phyloP scores from a whole-genome alignment of 148 eudicot genomes.

The Oxyria digyna region DNA sequence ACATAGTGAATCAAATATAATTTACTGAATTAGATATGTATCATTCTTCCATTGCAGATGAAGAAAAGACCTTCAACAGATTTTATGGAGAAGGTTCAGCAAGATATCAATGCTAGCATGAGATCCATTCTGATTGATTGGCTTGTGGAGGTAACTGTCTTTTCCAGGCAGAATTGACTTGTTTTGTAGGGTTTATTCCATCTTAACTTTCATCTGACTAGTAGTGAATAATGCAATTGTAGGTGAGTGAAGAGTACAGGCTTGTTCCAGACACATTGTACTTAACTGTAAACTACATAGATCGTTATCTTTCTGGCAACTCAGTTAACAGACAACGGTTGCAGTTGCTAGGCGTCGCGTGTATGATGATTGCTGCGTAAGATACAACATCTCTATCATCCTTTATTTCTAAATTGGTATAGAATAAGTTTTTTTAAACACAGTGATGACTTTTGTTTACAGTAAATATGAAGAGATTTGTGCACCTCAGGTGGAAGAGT shows the following conservation, averaged over 20 bases:
- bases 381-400: conserved; percentile 9
- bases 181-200: neutral
- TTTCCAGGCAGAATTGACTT: neutral
- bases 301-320: conserved; percentile 89
- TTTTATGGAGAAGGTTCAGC: conserved; percentile 83
- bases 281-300: conserved; percentile 82
- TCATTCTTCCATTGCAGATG: conserved; percentile 20
- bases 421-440: neutral
- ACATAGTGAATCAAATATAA: neutral
- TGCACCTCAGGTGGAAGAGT: conserved; percentile 98
- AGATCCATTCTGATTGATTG: conserved; percentile 84
- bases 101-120: conserved; percentile 91
- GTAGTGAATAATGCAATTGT: conserved; percentile 5
- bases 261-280: conserved; percentile 92
- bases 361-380: conserved; percentile 99
- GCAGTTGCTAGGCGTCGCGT: conserved; percentile 87
- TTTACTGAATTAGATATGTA: neutral
- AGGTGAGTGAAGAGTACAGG: conserved; percentile 95
- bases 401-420: neutral
- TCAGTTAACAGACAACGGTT: conserved; percentile 63
- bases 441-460: conserved; percentile 7
- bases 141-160: conserved; percentile 81
- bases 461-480: conserved; percentile 97
- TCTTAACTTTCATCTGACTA: neutral
- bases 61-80: conserved; percentile 73